Evolutionary conservation across 2,329 filamentous ascomycete genomes (phyloP), one percentile per base, ranked within the genome.

Genomic region (Fusarium sp.): DNA sequence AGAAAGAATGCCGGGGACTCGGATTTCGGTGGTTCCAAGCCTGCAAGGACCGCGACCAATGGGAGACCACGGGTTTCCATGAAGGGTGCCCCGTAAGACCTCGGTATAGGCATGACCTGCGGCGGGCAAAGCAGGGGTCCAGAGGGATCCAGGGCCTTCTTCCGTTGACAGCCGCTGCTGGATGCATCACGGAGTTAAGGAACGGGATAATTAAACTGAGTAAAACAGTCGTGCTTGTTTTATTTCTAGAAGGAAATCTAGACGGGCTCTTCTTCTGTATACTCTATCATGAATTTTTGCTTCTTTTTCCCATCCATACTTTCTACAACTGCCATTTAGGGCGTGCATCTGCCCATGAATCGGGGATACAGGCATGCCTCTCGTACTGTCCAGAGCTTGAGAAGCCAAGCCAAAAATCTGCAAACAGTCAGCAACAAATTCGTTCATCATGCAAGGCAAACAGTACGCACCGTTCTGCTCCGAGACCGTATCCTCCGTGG

Each of bases 401-500:
- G 87, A 77, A 92, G 83, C 90, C 90, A 92, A 8, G 90, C 90
- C 50, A 92, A 83, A 83, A 92, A 83, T 29, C 71, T 73, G 27
- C 7, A 35, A 37, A 37, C 18, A 35, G 71, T 73, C 29, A 73
- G 71, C 29, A 45, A 20, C 22, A 3, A 11, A 10, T 16, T 43
- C 14, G 27, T 16, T 50, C 45, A 50, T 27, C 5, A 48, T 43
- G 16, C 20, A 33, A 33, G 18, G 5, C 3, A 2, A 5, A 18
- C 31, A 29, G 11, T 10, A 9, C 14, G 5, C 64, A 73, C 71
- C 96, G 91, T 88, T 98, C 96, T 61, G 98, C 89, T 77, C 97
- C 97, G 58, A 99, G 88, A 63, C 96, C 96, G 83, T 98, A 98
- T 65, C 96, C 95, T 73, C 95, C 95, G 84, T 98, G 96, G 31